Conservation (phyloP, 2,329 filamentous ascomycete genomes). For the Cephalotrichum gorgonifer region DNA sequence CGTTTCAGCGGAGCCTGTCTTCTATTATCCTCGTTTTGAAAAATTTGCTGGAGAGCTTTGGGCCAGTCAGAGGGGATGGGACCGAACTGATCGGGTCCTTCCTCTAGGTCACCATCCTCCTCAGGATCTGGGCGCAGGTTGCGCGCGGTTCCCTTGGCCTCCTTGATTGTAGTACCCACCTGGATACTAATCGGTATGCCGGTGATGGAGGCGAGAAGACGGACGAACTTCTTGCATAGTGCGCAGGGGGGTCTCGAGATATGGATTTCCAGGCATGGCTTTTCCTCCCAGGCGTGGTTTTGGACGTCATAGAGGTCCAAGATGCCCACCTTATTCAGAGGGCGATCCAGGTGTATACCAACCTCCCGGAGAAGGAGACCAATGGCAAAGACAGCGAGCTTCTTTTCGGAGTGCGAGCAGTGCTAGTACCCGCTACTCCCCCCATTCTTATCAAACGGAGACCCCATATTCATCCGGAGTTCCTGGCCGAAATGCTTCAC, state of each 20-base stretch:
- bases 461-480: constrained; percentile 17
- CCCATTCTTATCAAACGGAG: constrained; percentile 11
- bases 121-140: background rate
- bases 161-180: background rate
- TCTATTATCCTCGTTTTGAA: background rate
- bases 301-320: background rate
- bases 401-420: constrained; percentile 27
- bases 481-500: constrained; percentile 17
- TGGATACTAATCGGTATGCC: background rate
- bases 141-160: background rate
- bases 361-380: constrained; percentile 14
- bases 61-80: background rate
- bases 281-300: background rate
- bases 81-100: background rate
- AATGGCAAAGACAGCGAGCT: constrained; percentile 23
- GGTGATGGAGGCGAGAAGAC: constrained; percentile 1
- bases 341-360: background rate
- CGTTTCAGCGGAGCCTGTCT: too few relatives aligned
- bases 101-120: background rate
- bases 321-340: background rate
- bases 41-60: background rate
- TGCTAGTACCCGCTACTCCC: constrained; percentile 9
- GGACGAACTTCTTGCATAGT: constrained; percentile 4
- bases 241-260: constrained; percentile 5
- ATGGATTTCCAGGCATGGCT: constrained; percentile 7